Evolutionary conservation across 192 early-diverging fungal genomes (phyloP).

Genomic region (Dimargaris xerosporica): DNA sequence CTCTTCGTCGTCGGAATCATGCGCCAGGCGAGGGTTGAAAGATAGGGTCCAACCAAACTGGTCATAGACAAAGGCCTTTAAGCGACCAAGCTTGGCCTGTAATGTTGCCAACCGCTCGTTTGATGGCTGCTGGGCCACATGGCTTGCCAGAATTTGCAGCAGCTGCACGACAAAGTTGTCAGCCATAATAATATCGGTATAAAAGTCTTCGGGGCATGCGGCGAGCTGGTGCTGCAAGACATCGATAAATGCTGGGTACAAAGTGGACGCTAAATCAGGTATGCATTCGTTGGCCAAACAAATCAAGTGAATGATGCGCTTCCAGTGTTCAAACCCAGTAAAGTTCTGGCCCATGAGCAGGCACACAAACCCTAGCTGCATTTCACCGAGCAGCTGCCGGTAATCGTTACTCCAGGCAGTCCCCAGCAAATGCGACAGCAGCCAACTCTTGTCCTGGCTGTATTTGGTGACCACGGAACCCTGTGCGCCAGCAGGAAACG

Average conservation of each 20-base stretch:
- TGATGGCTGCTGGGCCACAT: slow-evolving; percentile 15
- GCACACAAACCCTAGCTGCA: slow-evolving; percentile 68
- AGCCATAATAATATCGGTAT: slow-evolving; percentile 43
- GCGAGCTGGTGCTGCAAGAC: slow-evolving; percentile 33
- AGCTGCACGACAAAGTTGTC: slow-evolving; percentile 41
- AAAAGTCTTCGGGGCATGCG: slow-evolving; percentile 58
- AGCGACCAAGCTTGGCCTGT: slow-evolving; percentile 21
- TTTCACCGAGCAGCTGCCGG: slow-evolving; percentile 50
- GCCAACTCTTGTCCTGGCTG: slow-evolving; percentile 81
- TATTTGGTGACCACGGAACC: slow-evolving; percentile 54
- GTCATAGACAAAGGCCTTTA: slow-evolving; percentile 34
- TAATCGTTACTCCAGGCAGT: slow-evolving; percentile 21
- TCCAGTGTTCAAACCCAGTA: slow-evolving; percentile 80
- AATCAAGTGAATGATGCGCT: slow-evolving; percentile 52
- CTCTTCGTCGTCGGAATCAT: slow-evolving; percentile 32
- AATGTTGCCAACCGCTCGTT: slow-evolving; percentile 14
- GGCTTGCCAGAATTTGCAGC: slow-evolving; percentile 12
- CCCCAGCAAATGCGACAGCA: slow-evolving; percentile 39
- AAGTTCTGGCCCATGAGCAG: slow-evolving; percentile 69
- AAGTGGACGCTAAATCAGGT: slow-evolving; percentile 15
- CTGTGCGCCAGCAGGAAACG: slow-evolving; percentile 57
- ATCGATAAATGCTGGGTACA: slow-evolving; percentile 40
- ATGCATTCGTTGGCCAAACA: slow-evolving; percentile 48
- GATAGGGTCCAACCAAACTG: slow-evolving; percentile 52
- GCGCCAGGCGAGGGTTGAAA: slow-evolving; percentile 30